Percentiles rank a stretch among this genome's conserved stretches.
These are phyloP conservation scores for Polyplosphaeria fusca DNA, from an alignment of 495 filamentous ascomycete species.

Conservation along the genomic window DNA sequence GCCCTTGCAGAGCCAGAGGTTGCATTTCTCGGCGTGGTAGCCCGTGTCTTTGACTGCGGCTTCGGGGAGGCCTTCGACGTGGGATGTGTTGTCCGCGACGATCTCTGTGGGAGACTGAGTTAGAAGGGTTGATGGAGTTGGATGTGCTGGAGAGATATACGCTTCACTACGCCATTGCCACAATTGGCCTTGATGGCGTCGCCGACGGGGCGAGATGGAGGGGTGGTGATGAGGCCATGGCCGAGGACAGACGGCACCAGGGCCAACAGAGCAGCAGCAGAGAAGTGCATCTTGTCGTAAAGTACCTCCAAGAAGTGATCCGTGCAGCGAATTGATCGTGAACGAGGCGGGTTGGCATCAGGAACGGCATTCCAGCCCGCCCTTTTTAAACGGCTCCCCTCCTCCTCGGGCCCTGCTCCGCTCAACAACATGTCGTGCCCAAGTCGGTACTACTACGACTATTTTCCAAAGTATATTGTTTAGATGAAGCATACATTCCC, in stretches of 20 bases:
- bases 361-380: neutral
- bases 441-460: neutral
- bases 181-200: slow-evolving; percentile 17
- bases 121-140: too few relatives aligned
- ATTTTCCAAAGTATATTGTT: slow-evolving; percentile 35
- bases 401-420: neutral
- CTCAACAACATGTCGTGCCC: neutral
- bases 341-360: neutral
- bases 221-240: slow-evolving; percentile 30
- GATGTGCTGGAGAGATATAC: too few relatives aligned
- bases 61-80: slow-evolving; percentile 30
- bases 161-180: slow-evolving; percentile 26
- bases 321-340: neutral
- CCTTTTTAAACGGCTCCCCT: neutral
- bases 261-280: slow-evolving; percentile 10
- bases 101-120: slow-evolving; percentile 17
- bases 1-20: slow-evolving; percentile 35
- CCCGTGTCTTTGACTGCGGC: slow-evolving; percentile 16
- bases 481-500: slow-evolving; percentile 28
- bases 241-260: slow-evolving; percentile 21
- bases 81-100: slow-evolving; percentile 30
- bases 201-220: slow-evolving; percentile 28
- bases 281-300: slow-evolving; percentile 21
- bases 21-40: slow-evolving; percentile 29
- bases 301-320: neutral